These are phyloP conservation scores for Eleusine indica DNA, from an alignment of 176 grass and related monocot genomes.

Conservation along the genomic window DNA sequence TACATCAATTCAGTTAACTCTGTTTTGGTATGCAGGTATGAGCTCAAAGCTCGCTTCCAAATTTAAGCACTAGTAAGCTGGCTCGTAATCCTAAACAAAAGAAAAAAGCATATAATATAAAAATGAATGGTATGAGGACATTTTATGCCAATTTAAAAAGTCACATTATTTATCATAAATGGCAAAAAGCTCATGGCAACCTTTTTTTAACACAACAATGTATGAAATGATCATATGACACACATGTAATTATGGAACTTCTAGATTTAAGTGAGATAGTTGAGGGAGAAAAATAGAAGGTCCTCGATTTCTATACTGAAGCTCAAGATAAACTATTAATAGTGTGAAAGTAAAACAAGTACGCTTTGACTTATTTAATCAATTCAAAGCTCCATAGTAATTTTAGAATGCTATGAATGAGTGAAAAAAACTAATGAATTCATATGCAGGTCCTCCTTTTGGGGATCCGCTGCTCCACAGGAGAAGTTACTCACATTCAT, in stretches of 20 bases:
- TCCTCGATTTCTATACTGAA: constrained; percentile 4
- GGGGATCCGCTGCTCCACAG: neutral
- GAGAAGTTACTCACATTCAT: neutral
- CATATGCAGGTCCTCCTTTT: neutral
- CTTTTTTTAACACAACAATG: neutral
- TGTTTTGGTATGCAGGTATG: constrained; percentile 10
- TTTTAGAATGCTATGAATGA: neutral
- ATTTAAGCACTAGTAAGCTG: constrained; percentile 26
- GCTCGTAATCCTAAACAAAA: neutral
- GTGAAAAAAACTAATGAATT: neutral
- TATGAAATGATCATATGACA: constrained; percentile 1
- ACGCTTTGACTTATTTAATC: constrained; percentile 9
- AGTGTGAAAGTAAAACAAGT: neutral
- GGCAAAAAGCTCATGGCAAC: neutral
- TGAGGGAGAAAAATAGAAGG: constrained; percentile 8
- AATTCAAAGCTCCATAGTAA: neutral
- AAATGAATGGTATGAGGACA: constrained; percentile 26
- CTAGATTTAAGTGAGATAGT: constrained; percentile 4
- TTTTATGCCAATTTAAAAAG: constrained; percentile 30
- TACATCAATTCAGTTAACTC: constrained; percentile 1
- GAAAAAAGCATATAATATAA: constrained; percentile 13
- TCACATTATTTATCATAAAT: neutral
- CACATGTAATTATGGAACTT: constrained; percentile 1
- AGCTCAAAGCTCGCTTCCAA: constrained; percentile 14
- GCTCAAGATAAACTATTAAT: neutral